Evolutionary conservation across 306 rosid genomes (phyloP).

Genomic region (Cicer bijugum): DNA sequence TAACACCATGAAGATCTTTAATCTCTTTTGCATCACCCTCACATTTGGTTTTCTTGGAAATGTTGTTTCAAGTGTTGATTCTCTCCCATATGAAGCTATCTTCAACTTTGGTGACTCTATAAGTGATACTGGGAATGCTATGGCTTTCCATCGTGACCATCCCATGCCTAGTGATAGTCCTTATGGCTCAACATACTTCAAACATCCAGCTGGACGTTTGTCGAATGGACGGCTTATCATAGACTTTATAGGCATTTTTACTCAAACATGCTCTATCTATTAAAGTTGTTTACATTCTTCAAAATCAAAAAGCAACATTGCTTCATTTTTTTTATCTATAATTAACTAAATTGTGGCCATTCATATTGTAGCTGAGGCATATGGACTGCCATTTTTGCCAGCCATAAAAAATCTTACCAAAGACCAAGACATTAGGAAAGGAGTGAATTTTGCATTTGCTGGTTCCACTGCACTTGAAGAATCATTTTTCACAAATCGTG

Average conservation of each 20-base stretch:
- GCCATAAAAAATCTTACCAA: conserved; percentile 13
- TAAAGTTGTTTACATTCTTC: no score
- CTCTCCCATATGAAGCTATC: no score
- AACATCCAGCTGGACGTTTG: not conserved
- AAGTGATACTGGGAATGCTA: conserved; percentile 59
- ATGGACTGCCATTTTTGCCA: conserved; percentile 50
- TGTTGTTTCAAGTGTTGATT: no score
- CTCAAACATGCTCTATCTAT: not conserved
- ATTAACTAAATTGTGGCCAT: not conserved
- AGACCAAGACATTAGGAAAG: no score
- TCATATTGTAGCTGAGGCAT: conserved; percentile 5
- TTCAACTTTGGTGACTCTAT: not conserved
- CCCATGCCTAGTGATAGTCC: conserved; percentile 29
- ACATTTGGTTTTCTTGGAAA: no score
- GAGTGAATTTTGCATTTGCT: no score
- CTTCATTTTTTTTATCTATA: not conserved
- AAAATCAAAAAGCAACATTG: not conserved
- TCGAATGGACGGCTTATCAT: not conserved
- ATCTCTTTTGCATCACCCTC: no score
- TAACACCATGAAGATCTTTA: no score
- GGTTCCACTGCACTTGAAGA: not conserved
- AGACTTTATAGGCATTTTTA: not conserved
- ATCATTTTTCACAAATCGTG: not conserved
- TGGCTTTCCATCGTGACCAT: not conserved
- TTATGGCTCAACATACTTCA: conserved; percentile 57